Evolutionary conservation across 2,329 filamentous ascomycete species (phyloP), one percentile per base, ranked within the genome.

Genomic region (Cordyceps javanica): DNA sequence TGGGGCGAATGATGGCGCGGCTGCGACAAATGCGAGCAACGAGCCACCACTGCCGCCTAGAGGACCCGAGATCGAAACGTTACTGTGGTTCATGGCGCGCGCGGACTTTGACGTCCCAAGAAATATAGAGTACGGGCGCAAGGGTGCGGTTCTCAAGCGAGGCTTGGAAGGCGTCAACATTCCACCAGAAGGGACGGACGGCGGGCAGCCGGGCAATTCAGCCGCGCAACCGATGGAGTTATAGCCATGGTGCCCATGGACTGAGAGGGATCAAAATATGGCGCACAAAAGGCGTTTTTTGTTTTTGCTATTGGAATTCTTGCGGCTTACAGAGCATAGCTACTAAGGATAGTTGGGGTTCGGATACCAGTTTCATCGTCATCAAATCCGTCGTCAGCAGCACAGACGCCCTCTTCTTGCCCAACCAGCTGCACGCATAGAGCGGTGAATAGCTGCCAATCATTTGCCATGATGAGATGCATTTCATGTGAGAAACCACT

Each of bases 51-150:
- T 63, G 48, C 65, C 62, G 13, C 67, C 66, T 7, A 68, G 65
- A 25, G 74, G 70, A 0, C 69, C 74, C 1, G 75, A 79, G 64
- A 75, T 73, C 16, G 78, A 81, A 64, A 72, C 76, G 57, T 51
- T 79, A 55, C 67, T 81, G 34, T 79, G 76, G 75, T 75, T 79
- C 58, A 69, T 68, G 23, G 69, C 72, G 14, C 68, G 73, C 41
- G 77, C 76, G 3, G 74, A 80, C 60, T 73, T 75, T 58, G 71
- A 75, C 16, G 63, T 80, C 52, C 75, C 78, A 28, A 65, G 62
- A 7, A 77, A 78, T 41, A 68, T 80, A 21, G 76, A 80, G 54
- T 74, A 71, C 48, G 69, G 70, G 64, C 69, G 72, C 42, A 73
- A 73, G 61, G 60, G 59, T 7, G 55, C 25, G 30, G 70, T 65